Evolutionary conservation across 2,329 filamentous ascomycete species (phyloP), one percentile per base, ranked within the genome.

Genomic region (Aspergillus clavatus): DNA sequence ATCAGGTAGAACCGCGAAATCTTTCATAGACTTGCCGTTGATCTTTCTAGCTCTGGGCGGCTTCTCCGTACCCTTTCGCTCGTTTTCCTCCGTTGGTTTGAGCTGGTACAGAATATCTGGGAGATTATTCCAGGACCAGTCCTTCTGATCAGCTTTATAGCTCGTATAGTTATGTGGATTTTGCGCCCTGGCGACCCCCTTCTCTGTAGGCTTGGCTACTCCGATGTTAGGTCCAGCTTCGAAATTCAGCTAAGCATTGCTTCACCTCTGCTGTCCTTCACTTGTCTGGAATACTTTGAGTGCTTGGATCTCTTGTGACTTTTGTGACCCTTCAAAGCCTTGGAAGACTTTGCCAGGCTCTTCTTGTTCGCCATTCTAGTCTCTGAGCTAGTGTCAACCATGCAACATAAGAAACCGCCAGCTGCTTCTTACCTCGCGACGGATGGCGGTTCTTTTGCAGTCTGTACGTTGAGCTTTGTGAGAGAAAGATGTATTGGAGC

Each of bases 1-100:
- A 37, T 62, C 56, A 1, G 63, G 63, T 8, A 67, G 48, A 10
- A 62, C 49, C 1, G 51, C 46, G 11, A 65, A 51, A 2, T 45
- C 29, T 3, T 52, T 45, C 5, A 66, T 6, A 1, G 22, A 21
- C 27, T 42, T 36, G 6, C 49, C 55, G 45, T 45, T 51, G 19
- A 54, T 51, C 2, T 10, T 14, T 22, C 56, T 52, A n/a, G n/a
- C n/a, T 2, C 8, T 21, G 40, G 49, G 49, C 8, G 38, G 14
- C 1, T 40, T 19, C 2, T 40, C 39, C 2, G 18, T 18, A 7
- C 38, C 43, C 14, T 21, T 41, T 4, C 45, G 43, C 4, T 36
- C 44, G 3, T 29, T 14, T 2, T 18, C 31, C 31, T 35, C 11
- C 7, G 31, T 35, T 2, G 53, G 50, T 7, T 48, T 50, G 18